Conservation (phyloP, 202 grass and related monocot genomes). For the Setaria viridis region DNA sequence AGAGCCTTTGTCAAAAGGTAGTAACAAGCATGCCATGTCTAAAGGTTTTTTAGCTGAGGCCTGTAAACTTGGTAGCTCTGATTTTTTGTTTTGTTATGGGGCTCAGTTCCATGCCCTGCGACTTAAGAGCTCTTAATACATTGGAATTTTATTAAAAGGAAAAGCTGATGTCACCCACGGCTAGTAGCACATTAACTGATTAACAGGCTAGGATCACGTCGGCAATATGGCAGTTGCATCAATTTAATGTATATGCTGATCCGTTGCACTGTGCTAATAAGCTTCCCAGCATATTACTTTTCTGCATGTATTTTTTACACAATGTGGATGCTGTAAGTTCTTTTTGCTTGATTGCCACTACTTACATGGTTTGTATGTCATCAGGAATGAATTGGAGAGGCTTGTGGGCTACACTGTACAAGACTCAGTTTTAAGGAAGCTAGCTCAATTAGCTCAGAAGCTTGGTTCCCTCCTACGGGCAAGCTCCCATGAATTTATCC, state of each 20-base stretch:
- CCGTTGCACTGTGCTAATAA: background rate
- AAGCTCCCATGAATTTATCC: conserved; percentile 43
- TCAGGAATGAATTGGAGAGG: conserved; percentile 76
- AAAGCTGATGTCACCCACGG: background rate
- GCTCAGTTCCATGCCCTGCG: background rate
- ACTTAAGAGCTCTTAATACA: background rate
- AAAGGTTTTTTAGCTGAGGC: background rate
- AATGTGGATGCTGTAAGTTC: background rate
- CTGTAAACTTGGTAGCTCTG: background rate
- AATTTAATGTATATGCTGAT: background rate
- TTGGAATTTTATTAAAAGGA: background rate
- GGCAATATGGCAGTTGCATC: background rate
- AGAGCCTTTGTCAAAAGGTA: conserved; percentile 61
- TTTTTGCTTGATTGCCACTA: conserved; percentile 21
- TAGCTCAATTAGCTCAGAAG: conserved; percentile 66
- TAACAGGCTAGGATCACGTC: background rate
- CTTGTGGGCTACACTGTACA: conserved; percentile 72
- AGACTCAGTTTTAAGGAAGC: conserved; percentile 61
- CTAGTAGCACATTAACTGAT: conserved; percentile 7
- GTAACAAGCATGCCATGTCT: background rate
- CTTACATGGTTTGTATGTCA: conserved; percentile 41
- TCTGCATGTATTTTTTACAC: background rate
- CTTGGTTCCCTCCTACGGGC: conserved; percentile 61
- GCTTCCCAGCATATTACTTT: background rate
- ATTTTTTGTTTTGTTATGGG: conserved; percentile 1